Percentiles rank a stretch among this genome's conserved stretches.
These are phyloP conservation scores for Aurinia saxatilis DNA, from an alignment of 345 rosid species.

Conservation along the genomic window DNA sequence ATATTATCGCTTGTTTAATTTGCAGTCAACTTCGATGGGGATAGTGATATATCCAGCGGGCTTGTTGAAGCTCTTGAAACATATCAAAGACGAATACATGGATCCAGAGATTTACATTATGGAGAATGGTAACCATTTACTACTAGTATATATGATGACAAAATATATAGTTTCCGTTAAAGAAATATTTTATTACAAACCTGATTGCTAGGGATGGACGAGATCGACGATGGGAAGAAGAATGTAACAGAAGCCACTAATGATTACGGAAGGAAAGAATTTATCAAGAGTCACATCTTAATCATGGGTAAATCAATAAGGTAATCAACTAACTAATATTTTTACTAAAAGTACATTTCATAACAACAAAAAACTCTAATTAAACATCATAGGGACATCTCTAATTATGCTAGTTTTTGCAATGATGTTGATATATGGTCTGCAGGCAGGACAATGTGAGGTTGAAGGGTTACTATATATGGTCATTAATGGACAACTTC, in stretches of 20 bases:
- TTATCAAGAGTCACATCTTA: constrained; percentile 29
- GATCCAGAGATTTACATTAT: constrained; percentile 34
- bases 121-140: constrained; percentile 35
- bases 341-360: not conserved
- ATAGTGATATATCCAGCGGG: constrained; percentile 25
- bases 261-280: constrained; percentile 27
- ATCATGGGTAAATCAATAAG: constrained; percentile 22
- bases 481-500: constrained; percentile 53
- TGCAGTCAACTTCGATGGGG: constrained; percentile 23
- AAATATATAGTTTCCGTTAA: not conserved
- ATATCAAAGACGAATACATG: constrained; percentile 25
- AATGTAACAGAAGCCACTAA: constrained; percentile 1
- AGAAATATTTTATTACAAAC: not conserved
- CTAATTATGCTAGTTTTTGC: not conserved
- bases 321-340: not conserved
- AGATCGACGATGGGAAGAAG: constrained; percentile 22
- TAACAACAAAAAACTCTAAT: too few relatives aligned
- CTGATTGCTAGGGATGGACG: constrained; percentile 22
- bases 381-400: too few relatives aligned
- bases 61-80: constrained; percentile 11
- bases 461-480: constrained; percentile 43
- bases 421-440: not conserved
- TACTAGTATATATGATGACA: not conserved
- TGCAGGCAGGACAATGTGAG: constrained; percentile 25
- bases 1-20: not conserved